A percentile compares a stretch with the other conserved stretches of the same genome.
phyloP scores from a whole-genome alignment of 768 basidiomycete species.

The Amylocystis lapponica region DNA sequence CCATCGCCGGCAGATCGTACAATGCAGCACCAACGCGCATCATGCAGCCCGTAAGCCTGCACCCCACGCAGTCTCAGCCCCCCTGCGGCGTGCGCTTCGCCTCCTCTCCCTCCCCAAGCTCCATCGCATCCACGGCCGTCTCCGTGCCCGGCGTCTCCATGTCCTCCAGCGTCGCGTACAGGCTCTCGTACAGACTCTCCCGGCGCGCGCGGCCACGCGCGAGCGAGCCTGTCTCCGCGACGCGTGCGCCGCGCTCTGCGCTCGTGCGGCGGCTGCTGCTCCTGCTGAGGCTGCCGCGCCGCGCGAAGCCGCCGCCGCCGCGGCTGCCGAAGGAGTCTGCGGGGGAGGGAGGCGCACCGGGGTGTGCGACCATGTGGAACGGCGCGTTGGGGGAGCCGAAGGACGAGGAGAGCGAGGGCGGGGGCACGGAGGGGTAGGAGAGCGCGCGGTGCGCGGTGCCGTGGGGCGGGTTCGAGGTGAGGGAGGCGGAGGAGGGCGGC shows the following conservation, averaged over 20 bases:
- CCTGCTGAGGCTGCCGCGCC: slow-evolving; percentile 24
- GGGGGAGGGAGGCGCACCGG: slow-evolving; percentile 16
- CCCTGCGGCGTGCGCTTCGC: too few relatives aligned
- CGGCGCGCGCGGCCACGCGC: slow-evolving; percentile 20
- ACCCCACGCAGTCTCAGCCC: too few relatives aligned
- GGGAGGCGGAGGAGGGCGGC: slow-evolving; percentile 60
- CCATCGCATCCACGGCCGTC: too few relatives aligned
- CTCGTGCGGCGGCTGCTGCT: slow-evolving; percentile 49
- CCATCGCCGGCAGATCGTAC: too few relatives aligned
- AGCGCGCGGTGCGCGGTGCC: slow-evolving; percentile 38
- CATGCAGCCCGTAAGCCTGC: too few relatives aligned
- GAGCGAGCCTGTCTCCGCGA: slow-evolving; percentile 65
- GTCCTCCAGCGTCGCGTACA: too few relatives aligned
- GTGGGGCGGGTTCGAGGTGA: slow-evolving; percentile 36
- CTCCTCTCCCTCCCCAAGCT: too few relatives aligned
- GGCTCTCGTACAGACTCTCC: too few relatives aligned
- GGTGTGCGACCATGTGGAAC: slow-evolving; percentile 6
- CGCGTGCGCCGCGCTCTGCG: slow-evolving; percentile 56
- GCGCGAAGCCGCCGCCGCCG: slow-evolving; percentile 31
- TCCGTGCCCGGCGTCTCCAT: too few relatives aligned
- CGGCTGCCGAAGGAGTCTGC: slow-evolving; percentile 22
- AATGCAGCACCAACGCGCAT: too few relatives aligned
- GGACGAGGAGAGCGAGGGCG: slow-evolving; percentile 41
- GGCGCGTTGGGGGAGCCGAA: slow-evolving; percentile 40
- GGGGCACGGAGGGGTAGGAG: slow-evolving; percentile 79